Evolutionary conservation across 805 yeast genomes (phyloP).

Genomic region (Cyberlindnera maritima): DNA sequence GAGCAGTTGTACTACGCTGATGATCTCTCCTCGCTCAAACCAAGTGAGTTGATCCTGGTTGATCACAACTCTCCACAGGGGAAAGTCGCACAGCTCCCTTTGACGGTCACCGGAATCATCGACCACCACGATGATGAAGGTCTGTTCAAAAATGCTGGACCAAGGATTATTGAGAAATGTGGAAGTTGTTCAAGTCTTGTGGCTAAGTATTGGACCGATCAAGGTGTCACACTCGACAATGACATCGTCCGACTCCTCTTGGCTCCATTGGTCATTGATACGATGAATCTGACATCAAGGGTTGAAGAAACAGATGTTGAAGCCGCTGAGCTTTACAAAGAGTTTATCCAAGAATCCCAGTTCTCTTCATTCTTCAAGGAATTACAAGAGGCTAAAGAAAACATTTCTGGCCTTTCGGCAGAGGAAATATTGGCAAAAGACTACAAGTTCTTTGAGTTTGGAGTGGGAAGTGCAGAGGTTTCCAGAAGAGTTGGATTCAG

Average conservation of each 20-base stretch:
- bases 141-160: conserved; percentile 46
- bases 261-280: conserved; percentile 76
- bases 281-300: conserved; percentile 61
- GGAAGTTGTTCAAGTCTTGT: conserved; percentile 86
- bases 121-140: conserved; percentile 87
- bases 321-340: conserved; percentile 40
- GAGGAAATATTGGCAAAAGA: conserved; percentile 75
- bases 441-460: conserved; percentile 65
- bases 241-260: conserved; percentile 39
- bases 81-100: conserved; percentile 27
- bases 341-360: background rate
- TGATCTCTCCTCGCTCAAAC: conserved; percentile 44
- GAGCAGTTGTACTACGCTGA: conserved; percentile 61
- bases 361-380: conserved; percentile 27
- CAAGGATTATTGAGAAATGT: conserved; percentile 55
- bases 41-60: conserved; percentile 48
- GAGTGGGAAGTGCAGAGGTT: conserved; percentile 28
- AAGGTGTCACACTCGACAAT: conserved; percentile 12
- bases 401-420: conserved; percentile 57
- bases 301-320: conserved; percentile 58
- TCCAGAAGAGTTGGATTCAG: conserved; percentile 63
- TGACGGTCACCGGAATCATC: conserved; percentile 54
- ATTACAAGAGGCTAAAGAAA: conserved; percentile 52
- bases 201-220: conserved; percentile 53
- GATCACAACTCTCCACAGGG: conserved; percentile 79